Base-by-base conservation (phyloP, 2,329 filamentous ascomycete species). In the Stemphylium lycopersici region DNA sequence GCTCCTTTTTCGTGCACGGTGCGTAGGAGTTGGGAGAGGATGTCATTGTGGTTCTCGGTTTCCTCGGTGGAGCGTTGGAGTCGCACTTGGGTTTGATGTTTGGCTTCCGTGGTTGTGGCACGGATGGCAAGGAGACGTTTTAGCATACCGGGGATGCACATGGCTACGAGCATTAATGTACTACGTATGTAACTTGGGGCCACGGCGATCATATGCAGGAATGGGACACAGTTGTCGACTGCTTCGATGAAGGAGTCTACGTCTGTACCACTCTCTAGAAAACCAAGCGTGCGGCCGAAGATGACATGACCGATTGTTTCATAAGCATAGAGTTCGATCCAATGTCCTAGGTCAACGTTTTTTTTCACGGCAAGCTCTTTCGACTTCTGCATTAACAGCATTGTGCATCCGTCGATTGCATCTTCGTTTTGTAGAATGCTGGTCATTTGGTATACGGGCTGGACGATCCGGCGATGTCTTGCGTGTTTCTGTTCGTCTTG, bases 261-360 rank as follows among this genome's bases (percentile, higher is more conserved):
- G 53, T 81, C 79, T 2, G 59, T 50, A 1, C 73, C 68, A 6
- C 69, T 59, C 20, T 78, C 63, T 45, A 80, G 65, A 58, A 79
- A 80, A 2, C 78, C 77, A 46, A 79, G 77, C 46, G 71, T 70
- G 8, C 69, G 66, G 16, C 77, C 73, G 40, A 79, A 80, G 18
- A 71, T 75, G 16, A 78, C 56, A 26, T 73, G 71, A 15, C 78
- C 76, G 15, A 79, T 68, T n/a, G 78, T 71, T 49, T 81, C 78
- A 69, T 77, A 47, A 18, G 59, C 50, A 3, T 58, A 66, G 44
- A 62, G 55, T 36, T 72, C 62, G 40, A 71, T 43, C 70, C 69
- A 73, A 20, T 56, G 43, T 1, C 68, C 68, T 15, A 70, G 42
- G 34, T 73, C 65, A 13, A 73, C 51, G 3, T 46, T 31, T 48